Base-by-base conservation (phyloP, 148 eudicot genomes). In the Vaccinium corymbosum region DNA sequence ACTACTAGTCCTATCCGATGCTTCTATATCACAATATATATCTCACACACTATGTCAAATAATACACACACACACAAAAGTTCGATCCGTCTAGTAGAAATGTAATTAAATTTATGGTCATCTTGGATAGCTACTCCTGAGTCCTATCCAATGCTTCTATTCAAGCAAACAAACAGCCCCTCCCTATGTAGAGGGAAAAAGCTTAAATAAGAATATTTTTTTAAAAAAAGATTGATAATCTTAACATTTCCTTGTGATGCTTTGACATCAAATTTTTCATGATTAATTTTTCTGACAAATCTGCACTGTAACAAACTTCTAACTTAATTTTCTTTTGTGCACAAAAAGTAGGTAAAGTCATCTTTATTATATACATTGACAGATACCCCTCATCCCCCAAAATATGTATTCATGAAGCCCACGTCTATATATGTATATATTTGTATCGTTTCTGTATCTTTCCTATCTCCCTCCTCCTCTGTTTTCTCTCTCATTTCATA, bases 321-420 rank as follows among this genome's bases (percentile, higher is more conserved):
- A 80, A 46, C 62, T 13, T 49, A 38, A 49, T 59, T 87, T 84
- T 17, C 52, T 76, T 49, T 53, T 71, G 25, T 80, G 13, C 57
- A 82, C 84, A 61, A 76, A 84, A 89, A 80, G 86, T 76, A 64
- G 80, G 88, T 81, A 42, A 25, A 62, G 61, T 52, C 7, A 59
- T 46, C 29, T 66, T 50, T 86, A 32, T 84, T 20, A 35, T 80
- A 77, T 72, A 86, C 88, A 77, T 88, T 91, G 85, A 82, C 82
- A 35, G 78, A 82, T 42, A 85, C 84, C 78, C 75, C 20, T 35
- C 84, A 66, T 71, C 84, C 53, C 85, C 76, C 57, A 85, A 84
- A 72, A 76, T 85, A 80, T 80, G 35, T 70, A 70, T 79, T 72
- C 50, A 79, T 75, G 78, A 6, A 22, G 64, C 38, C 16, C 46